Conservation (phyloP, 352 stramenopile genomes). For the Phytophthora tentaculata region DNA sequence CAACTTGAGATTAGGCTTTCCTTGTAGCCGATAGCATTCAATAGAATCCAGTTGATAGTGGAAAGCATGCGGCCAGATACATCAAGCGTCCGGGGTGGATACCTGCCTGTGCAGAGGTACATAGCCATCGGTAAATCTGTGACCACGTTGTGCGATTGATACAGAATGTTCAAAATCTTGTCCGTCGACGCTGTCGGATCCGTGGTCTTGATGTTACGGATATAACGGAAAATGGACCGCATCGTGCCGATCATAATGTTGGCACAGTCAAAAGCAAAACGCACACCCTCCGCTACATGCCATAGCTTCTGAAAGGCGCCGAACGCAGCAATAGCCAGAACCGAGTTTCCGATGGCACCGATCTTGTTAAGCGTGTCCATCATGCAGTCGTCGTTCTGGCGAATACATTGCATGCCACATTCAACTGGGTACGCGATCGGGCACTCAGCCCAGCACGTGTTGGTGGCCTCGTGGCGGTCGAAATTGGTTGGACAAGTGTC, state of each 20-base stretch:
- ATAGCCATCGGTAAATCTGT: conserved; percentile 64
- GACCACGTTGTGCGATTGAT: conserved; percentile 63
- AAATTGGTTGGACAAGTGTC: conserved; percentile 48
- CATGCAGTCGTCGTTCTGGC: conserved; percentile 61
- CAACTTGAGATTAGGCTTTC: conserved; percentile 42
- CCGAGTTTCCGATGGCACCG: conserved; percentile 35
- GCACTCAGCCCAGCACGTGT: conserved; percentile 61
- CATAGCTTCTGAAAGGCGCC: conserved; percentile 41
- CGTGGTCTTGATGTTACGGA: conserved; percentile 37
- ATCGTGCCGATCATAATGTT: conserved; percentile 50
- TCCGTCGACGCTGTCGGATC: conserved; percentile 49
- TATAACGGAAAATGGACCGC: conserved; percentile 39
- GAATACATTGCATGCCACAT: conserved; percentile 63
- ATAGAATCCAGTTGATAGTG: conserved; percentile 45
- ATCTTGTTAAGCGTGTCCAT: conserved; percentile 45
- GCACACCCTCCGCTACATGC: conserved; percentile 29
- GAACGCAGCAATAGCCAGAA: conserved; percentile 36
- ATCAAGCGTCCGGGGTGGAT: conserved; percentile 29
- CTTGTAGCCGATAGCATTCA: conserved; percentile 48
- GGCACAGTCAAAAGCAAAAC: conserved; percentile 45
- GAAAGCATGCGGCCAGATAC: conserved; percentile 38
- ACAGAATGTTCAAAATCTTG: conserved; percentile 58
- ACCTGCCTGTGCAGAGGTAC: conserved; percentile 47
- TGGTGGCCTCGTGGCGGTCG: conserved; percentile 40
- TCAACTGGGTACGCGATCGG: conserved; percentile 64